phyloP scores from a whole-genome alignment of 2,329 filamentous ascomycete genomes.

The Graphilbum ipis-grandicollis region DNA sequence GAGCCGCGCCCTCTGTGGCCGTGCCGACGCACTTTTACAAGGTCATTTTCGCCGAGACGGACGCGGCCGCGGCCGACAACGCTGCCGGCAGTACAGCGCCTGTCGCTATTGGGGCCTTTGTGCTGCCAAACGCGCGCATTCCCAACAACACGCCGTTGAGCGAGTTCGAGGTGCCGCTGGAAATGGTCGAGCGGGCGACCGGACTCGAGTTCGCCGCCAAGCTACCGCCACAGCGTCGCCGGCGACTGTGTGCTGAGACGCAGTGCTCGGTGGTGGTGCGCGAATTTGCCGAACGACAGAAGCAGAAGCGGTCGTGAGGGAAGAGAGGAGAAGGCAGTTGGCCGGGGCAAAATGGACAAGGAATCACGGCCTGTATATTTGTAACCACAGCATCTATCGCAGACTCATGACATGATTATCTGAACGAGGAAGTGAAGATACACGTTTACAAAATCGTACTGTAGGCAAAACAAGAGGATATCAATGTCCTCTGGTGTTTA shows the following conservation, averaged over 20 bases:
- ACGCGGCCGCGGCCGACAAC: slow-evolving; percentile 38
- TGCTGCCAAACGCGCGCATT: slow-evolving; percentile 82
- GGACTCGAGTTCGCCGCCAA: slow-evolving; percentile 81
- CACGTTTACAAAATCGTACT: no score
- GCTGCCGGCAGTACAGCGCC: slow-evolving; percentile 47
- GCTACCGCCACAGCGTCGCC: slow-evolving; percentile 55
- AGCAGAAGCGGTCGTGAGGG: slow-evolving; percentile 21
- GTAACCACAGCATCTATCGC: no score
- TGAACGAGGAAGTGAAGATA: no score
- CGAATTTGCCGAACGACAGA: slow-evolving; percentile 52
- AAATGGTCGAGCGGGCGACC: slow-evolving; percentile 80
- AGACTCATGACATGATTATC: no score
- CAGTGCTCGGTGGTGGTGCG: slow-evolving; percentile 67
- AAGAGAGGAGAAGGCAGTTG: no score
- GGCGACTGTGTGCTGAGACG: slow-evolving; percentile 72
- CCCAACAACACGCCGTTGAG: slow-evolving; percentile 70
- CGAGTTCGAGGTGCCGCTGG: slow-evolving; percentile 89
- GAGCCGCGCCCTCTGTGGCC: slow-evolving; percentile 76
- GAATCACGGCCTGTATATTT: no score
- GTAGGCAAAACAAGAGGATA: no score
- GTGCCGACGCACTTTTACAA: slow-evolving; percentile 99
- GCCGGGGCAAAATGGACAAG: no score
- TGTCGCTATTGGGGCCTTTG: slow-evolving; percentile 85
- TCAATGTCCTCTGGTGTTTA: no score
- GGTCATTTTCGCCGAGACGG: slow-evolving; percentile 91